Conservation (phyloP, 2,329 filamentous ascomycete genomes). For the Cladosporium sp. region DNA sequence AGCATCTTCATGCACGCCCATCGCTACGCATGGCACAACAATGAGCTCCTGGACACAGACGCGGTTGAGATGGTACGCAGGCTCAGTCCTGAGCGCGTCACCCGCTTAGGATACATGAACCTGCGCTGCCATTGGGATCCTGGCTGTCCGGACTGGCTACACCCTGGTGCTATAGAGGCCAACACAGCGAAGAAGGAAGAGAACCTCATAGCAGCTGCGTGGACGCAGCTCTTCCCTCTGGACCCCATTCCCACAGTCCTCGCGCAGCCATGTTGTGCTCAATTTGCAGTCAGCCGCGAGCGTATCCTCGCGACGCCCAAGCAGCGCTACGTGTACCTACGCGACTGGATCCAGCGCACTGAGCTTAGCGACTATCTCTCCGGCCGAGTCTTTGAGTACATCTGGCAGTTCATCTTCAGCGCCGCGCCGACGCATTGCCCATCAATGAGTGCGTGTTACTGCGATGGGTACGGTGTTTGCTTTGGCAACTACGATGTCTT, state of each 20-base stretch:
- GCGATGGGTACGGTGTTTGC: conserved; percentile 58
- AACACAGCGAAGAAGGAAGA: conserved; percentile 38
- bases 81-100: conserved; percentile 41
- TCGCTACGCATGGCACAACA: conserved; percentile 53
- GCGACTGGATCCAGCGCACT: conserved; percentile 57
- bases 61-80: conserved; percentile 39
- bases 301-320: conserved; percentile 50
- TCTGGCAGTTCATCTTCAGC: conserved; percentile 59
- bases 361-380: conserved; percentile 50
- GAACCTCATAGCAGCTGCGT: conserved; percentile 37
- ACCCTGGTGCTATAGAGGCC: conserved; percentile 36
- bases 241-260: conserved; percentile 45
- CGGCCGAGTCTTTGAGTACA: conserved; percentile 57
- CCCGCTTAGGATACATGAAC: conserved; percentile 49
- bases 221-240: conserved; percentile 44
- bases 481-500: conserved; percentile 48
- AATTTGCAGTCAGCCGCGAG: conserved; percentile 56
- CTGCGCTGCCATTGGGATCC: conserved; percentile 50
- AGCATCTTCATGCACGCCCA: conserved; percentile 58
- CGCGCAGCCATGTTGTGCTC: conserved; percentile 57
- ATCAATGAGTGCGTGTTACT: conserved; percentile 53
- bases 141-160: conserved; percentile 51
- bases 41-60: conserved; percentile 43
- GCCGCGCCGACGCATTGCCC: conserved; percentile 45
- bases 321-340: conserved; percentile 50